Evolutionary conservation across 164 flowering plant genomes (phyloP).

Genomic region (Tetracentron sinense): DNA sequence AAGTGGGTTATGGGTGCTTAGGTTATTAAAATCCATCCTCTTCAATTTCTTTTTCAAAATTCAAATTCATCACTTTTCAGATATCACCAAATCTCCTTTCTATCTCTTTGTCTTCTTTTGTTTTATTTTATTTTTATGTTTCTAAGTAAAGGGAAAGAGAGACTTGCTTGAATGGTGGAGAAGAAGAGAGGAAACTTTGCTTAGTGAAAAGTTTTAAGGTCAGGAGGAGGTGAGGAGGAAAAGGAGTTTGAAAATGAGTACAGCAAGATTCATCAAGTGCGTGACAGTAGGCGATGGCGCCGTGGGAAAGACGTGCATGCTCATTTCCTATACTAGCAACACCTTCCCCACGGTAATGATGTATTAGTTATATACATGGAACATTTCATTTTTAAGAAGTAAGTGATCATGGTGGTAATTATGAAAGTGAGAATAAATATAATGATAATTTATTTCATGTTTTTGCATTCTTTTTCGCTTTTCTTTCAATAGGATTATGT

Average conservation of each 20-base stretch:
- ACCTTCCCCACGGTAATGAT: conserved; percentile 56
- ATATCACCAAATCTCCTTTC: conserved; percentile 1
- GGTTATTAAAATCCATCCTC: conserved; percentile 26
- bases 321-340: conserved; percentile 70
- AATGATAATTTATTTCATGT: no score
- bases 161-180: conserved; percentile 3
- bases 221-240: not conserved
- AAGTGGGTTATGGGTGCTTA: conserved; percentile 23
- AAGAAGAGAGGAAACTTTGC: conserved; percentile 4
- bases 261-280: conserved; percentile 70
- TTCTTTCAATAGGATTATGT: not conserved
- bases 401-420: not conserved
- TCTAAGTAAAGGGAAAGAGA: not conserved
- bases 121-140: not conserved
- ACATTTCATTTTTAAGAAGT: not conserved
- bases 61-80: conserved; percentile 24
- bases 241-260: conserved; percentile 33
- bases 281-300: conserved; percentile 74
- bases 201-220: not conserved
- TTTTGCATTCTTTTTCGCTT: not conserved
- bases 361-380: not conserved
- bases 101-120: not conserved
- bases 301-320: conserved; percentile 72
- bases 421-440: not conserved
- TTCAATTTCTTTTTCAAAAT: conserved; percentile 42